Base-by-base conservation (phyloP, 2,329 filamentous ascomycete species). In the Stemphylium vesicarium region DNA sequence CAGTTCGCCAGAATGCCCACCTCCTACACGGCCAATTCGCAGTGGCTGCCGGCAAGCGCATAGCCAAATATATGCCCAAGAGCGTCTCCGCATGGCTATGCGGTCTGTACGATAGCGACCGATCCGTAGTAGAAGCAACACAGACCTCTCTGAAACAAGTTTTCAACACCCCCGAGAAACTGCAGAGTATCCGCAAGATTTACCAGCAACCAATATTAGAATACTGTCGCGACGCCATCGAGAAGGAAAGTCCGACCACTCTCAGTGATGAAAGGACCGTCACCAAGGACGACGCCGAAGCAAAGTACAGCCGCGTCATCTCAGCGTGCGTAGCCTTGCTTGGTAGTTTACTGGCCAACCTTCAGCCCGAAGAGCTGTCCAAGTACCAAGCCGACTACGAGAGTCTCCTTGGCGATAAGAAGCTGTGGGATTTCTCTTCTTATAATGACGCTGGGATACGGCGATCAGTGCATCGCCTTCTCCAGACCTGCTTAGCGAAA, bases 41-140 rank as follows among this genome's bases (percentile, higher is more conserved):
- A 38, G 76, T 77, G 7, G 79, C 82, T 24, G 80, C 81, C 48
- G 89, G 92, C 43, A 96, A 95, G 80, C 86, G 92, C 57, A 91
- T 96, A 78, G 92, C 91, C 59, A 90, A 85, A 60, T 83, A 89
- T 65, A 82, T 99, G 58, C 87, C 91, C 11, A 87, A 84, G 56
- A 81, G 96, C 32, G 87, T 96, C 40, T 92, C 90, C 9, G 84
- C 91, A n/a, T 99, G 96, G 95, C 83, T 98, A 11, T 90, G 91
- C 7, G 95, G 94, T 1, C 84, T 89, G 1, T 96, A 92, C 71
- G 95, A 99, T 74, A 89, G 85, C 62, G 94, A 99, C 70, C 86
- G 87, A 50, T 82, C 83, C 15, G 92, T 92, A 12, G 82, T 89
- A 7, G 86, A 87, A 53, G 86, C 91, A n/a, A 92, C 93, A 2